phyloP scores from a whole-genome alignment of 495 filamentous ascomycete genomes.

The Amphirosellinia nigrospora region DNA sequence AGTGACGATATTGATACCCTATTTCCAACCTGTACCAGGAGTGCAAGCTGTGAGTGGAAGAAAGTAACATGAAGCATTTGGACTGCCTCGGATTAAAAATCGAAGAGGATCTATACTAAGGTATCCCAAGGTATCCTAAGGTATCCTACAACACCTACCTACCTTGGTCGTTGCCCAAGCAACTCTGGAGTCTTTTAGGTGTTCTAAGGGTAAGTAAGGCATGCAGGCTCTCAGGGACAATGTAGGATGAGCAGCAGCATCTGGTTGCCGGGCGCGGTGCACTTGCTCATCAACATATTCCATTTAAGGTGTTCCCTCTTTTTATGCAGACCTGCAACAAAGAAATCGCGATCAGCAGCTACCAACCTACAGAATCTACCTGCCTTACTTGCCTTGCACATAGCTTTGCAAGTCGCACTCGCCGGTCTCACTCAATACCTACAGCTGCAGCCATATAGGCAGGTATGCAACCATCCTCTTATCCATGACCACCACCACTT shows the following conservation, averaged over 20 bases:
- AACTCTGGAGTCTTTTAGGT: not conserved
- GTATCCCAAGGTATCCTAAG: too few relatives aligned
- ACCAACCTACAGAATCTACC: not conserved
- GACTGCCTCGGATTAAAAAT: not conserved
- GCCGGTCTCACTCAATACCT: not conserved
- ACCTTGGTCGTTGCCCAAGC: not conserved
- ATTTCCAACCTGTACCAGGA: not conserved
- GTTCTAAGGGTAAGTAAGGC: not conserved
- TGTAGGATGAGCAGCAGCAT: conserved; percentile 1
- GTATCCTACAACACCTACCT: not conserved
- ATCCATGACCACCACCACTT: not conserved
- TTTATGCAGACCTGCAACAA: not conserved
- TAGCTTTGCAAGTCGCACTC: not conserved
- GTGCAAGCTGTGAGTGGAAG: not conserved
- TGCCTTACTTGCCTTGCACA: not conserved
- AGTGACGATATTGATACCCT: not conserved
- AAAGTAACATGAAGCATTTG: not conserved
- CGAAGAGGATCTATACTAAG: not conserved
- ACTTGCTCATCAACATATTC: not conserved
- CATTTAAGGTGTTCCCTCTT: not conserved
- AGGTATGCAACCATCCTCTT: not conserved
- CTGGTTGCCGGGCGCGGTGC: not conserved
- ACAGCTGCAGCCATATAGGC: not conserved
- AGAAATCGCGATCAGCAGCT: not conserved
- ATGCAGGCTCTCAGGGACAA: not conserved